Conservation (phyloP, 768 basidiomycete genomes). For the Suillus luteus region DNA sequence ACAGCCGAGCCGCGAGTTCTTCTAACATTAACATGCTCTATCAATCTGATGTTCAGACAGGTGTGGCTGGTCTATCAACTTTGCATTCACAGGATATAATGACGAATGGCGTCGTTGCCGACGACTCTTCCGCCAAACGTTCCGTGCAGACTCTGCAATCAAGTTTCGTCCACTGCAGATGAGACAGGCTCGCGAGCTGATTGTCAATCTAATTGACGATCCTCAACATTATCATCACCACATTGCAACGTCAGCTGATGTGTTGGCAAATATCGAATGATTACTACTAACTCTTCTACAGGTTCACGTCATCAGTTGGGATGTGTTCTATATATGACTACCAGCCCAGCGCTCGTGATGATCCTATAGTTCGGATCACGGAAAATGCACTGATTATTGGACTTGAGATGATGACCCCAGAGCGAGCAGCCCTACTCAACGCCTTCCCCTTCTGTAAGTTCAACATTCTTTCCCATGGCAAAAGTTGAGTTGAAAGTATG, state of each 20-base stretch:
- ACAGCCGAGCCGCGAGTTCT: slow-evolving; percentile 3
- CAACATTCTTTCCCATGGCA: slow-evolving; percentile 4
- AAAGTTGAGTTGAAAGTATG: not conserved
- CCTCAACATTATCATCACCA: slow-evolving; percentile 35
- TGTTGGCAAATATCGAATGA: slow-evolving; percentile 5
- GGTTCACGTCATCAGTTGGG: slow-evolving; percentile 3
- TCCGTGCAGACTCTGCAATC: slow-evolving; percentile 32
- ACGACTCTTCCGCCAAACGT: slow-evolving; percentile 39
- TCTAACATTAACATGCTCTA: not conserved
- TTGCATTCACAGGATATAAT: slow-evolving; percentile 1
- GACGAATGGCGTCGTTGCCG: slow-evolving; percentile 30
- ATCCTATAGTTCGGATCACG: slow-evolving; percentile 4
- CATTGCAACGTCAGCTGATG: slow-evolving; percentile 8
- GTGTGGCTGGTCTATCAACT: slow-evolving; percentile 7
- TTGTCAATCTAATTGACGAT: slow-evolving; percentile 27
- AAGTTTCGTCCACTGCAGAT: slow-evolving; percentile 29
- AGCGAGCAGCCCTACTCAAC: slow-evolving; percentile 6
- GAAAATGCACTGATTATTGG: not conserved
- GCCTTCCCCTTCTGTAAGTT: slow-evolving; percentile 13
- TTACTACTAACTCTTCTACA: slow-evolving; percentile 14
- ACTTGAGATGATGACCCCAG: not conserved
- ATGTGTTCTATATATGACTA: slow-evolving; percentile 11
- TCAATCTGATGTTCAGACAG: not conserved
- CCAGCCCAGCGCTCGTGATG: slow-evolving; percentile 4
- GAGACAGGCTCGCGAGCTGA: slow-evolving; percentile 24